Base-by-base conservation (phyloP, 163 green algal species). In the Chlamydomonas reinhardtii region DNA sequence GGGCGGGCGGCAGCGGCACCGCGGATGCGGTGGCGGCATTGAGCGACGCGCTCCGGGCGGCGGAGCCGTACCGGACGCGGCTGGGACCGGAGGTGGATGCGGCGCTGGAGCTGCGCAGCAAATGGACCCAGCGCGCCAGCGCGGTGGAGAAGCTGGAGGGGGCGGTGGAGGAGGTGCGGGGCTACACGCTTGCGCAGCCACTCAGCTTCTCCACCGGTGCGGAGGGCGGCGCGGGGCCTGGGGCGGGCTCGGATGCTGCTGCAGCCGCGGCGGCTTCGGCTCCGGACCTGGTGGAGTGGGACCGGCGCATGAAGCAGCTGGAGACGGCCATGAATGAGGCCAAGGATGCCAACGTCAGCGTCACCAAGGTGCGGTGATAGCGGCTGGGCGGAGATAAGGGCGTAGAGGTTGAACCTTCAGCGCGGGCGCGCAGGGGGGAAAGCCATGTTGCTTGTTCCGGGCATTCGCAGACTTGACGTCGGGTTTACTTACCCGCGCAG, bases 261-360 rank as follows among this genome's bases (percentile, higher is more conserved):
- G 39, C 59, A 11, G 75, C 77, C 19, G 11, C 8, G 35, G 68
- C 24, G 16, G 12, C 74, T 4, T n/a, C 59, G 20, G 75, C 77
- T 12, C 74, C 74, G 62, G 80, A 87, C 72, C 34, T 84, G 14
- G 22, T 11, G 4, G 80, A 73, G 64, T 94, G 90, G 91, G 75
- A 92, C 22, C 64, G 52, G 12, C 72, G 80, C 20, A 62, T 92
- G 54, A 72, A 80, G 74, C 17, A 81, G 61, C 85, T 94, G 25
- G 82, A 94, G 69, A 69, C 62, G 66, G 91, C 91, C 27, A 91
- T 94, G 31, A 82, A 91, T 17, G 69, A 91, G 35, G 91, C 89
- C 20, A 93, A 94, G 65, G 89, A 92, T 24, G 85, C 92, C 32
- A 92, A 91, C 76, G 81, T 95, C 37, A 87, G 88, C 66, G 89